Evolutionary conservation across 208 protist genomes (phyloP), one percentile per base, ranked within the genome.

Genomic region (Naegleria lovaniensis): DNA sequence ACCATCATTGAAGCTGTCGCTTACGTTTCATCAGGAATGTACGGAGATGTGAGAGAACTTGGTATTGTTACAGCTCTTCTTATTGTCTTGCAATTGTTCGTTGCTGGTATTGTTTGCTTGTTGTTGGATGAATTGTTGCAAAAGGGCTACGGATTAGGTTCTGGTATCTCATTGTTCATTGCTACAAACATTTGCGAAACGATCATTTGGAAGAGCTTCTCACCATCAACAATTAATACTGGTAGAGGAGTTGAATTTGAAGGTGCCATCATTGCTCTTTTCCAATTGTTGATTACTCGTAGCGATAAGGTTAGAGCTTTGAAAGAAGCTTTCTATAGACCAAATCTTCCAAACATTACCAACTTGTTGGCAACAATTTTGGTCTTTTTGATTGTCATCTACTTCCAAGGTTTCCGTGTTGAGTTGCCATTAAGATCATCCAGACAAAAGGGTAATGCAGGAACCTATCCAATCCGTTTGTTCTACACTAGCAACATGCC

Each of bases 401-500:
- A 99, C 96, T 99, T 99, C 94, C 99, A 99, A 93, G 98, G 99
- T 93, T 99, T 99, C 96, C 95, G 97, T 51, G 98, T 99, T 43
- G 95, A 99, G 55, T 84, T 99, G 15, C 97, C 97, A 48, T 95
- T 99, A 43, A 96, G 96, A 94, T 97, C 95, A 22, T 96, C 95
- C 90, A 96, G 93, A 83, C 95, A 97, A 91, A 93, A 94, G 79
- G 94, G 92, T 83, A 94, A 96, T 92, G 41, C 84, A 55, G 92
- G 92, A 43, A 95, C 96, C 22, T 99, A 99, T 96, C 98, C 99
- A 90, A 99, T 99, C 93, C 99, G 99, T 94, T 97, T 99, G 88
- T 99, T 99, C 96, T 99, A 99, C 96, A 99, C 99, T 9, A 99
- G 98, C 91, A 99, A 99, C 95, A 99, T 99, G 94, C 99, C 99